Evolutionary conservation across 768 basidiomycete species (phyloP), one percentile per base, ranked within the genome.

Genomic region (Panaeolus cyanescens): DNA sequence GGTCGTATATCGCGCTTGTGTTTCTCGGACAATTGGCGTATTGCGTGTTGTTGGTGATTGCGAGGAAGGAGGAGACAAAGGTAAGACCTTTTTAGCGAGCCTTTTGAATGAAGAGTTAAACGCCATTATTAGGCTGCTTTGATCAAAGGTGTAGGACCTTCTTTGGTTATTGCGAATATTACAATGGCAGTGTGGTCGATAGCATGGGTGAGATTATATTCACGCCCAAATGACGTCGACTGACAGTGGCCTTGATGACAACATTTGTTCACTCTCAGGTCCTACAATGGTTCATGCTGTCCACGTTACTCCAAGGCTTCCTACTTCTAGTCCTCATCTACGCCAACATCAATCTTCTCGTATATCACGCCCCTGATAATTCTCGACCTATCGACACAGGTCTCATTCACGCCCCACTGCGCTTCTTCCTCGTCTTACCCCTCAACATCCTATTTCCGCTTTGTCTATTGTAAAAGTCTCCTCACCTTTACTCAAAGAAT

Each of bases 381-480:
- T 71, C 75, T 0, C 82, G 87, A 1, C 93, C 92, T 0, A 72
- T 96, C 37, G 93, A 95, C 71, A 86, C 85, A 32, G 80, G 88
- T 0, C 87, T 96, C 65, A 92, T 97, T 59, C 95, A 97, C 66
- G 91, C 92, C 0, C 96, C 96, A 0, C 78, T 96, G 57, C 82
- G 92, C 2, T 87, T 93, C 61, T 90, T 90, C 70, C 71, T 84
- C 37, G 73, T 81, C 30, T 70, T 88, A 2, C 83, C 85, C 2
- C 71, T 89, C 28, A 74, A 74, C 3, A 75, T 90, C 33, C 75
- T 90, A 60, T 87, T 93, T 62, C 80, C 84, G 0, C 68, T 82
- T 58, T 82, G 72, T 67, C 85, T 85, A 54, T 90, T 79, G 85
- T 91, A 59, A 75, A 86, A 62, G 32, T 65, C 15, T 10, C 19